These are phyloP conservation scores for Claviceps paspali DNA, from an alignment of 2,329 filamentous ascomycete species.

Conservation along the genomic window DNA sequence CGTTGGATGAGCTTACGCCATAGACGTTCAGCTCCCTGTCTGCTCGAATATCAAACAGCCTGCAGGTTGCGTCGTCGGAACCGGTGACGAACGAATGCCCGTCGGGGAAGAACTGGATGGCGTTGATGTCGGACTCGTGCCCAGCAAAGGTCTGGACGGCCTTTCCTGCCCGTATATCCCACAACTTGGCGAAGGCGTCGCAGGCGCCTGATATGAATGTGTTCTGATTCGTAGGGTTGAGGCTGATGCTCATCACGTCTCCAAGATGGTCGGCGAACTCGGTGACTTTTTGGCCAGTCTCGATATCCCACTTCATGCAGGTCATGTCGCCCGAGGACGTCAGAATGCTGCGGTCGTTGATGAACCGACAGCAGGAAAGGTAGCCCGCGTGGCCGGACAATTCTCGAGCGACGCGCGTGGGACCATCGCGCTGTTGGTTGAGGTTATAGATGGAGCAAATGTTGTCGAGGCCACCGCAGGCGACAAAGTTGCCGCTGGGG, in stretches of 20 bases:
- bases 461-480: slow-evolving; percentile 96
- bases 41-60: slow-evolving; percentile 92
- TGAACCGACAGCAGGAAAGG: slow-evolving; percentile 94
- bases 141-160: slow-evolving; percentile 97
- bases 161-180: slow-evolving; percentile 97
- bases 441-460: slow-evolving; percentile 99
- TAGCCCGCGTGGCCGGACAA: slow-evolving; percentile 95
- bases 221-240: slow-evolving; percentile 98
- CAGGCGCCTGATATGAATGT: slow-evolving; percentile 99
- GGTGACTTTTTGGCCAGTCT: slow-evolving; percentile 91
- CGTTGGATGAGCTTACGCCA: slow-evolving; percentile 34
- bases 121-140: slow-evolving; percentile 98
- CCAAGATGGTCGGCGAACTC: slow-evolving; percentile 97
- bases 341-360: slow-evolving; percentile 94
- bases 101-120: slow-evolving; percentile 98
- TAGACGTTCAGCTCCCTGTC: slow-evolving; percentile 64
- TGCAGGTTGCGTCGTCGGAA: slow-evolving; percentile 93
- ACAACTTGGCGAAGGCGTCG: slow-evolving; percentile 95
- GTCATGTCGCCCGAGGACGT: slow-evolving; percentile 99
- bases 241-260: slow-evolving; percentile 99
- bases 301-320: slow-evolving; percentile 99
- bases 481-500: slow-evolving; percentile 94
- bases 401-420: slow-evolving; percentile 87
- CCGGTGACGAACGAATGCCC: slow-evolving; percentile 97
- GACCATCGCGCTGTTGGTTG: slow-evolving; percentile 86